phyloP scores from a whole-genome alignment of 148 eudicot species.

The Nepenthes gracilis region DNA sequence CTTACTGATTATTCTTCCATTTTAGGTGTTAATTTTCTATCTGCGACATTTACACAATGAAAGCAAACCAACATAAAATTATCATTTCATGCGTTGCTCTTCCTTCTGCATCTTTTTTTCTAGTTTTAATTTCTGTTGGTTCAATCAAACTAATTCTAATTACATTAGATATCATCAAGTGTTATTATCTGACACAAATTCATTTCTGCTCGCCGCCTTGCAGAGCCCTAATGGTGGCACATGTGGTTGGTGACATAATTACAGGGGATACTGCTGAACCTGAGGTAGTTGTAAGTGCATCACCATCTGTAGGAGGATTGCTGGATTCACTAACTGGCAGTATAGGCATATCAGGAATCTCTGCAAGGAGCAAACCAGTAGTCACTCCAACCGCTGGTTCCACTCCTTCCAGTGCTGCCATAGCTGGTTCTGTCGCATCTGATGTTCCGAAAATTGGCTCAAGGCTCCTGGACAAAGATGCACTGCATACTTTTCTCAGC shows the following conservation, averaged over 20 bases:
- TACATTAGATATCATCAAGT: background rate
- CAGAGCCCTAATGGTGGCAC: constrained; percentile 85
- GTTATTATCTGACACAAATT: constrained; percentile 2
- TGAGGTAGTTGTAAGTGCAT: constrained; percentile 56
- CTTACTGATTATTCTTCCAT: too few species aligned
- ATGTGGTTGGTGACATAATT: constrained; percentile 71
- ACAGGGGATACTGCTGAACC: constrained; percentile 69
- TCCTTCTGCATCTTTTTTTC: too few species aligned
- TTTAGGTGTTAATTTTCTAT: too few species aligned
- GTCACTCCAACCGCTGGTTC: constrained; percentile 69
- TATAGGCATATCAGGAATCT: constrained; percentile 79
- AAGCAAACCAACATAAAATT: too few species aligned
- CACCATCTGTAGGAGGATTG: constrained; percentile 92
- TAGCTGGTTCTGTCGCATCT: constrained; percentile 38
- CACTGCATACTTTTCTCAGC: constrained; percentile 65
- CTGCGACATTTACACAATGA: too few species aligned
- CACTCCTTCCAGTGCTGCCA: constrained; percentile 28
- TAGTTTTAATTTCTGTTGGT: too few species aligned
- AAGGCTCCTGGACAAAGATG: constrained; percentile 71
- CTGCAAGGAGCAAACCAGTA: constrained; percentile 79
- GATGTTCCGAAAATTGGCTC: constrained; percentile 82
- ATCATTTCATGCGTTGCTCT: too few species aligned
- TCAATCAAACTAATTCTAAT: background rate
- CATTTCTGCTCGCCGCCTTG: too few species aligned
- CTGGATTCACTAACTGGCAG: constrained; percentile 95